Evolutionary conservation across 78 protist genomes (phyloP).

Genomic region (Isochrysis galbana): DNA sequence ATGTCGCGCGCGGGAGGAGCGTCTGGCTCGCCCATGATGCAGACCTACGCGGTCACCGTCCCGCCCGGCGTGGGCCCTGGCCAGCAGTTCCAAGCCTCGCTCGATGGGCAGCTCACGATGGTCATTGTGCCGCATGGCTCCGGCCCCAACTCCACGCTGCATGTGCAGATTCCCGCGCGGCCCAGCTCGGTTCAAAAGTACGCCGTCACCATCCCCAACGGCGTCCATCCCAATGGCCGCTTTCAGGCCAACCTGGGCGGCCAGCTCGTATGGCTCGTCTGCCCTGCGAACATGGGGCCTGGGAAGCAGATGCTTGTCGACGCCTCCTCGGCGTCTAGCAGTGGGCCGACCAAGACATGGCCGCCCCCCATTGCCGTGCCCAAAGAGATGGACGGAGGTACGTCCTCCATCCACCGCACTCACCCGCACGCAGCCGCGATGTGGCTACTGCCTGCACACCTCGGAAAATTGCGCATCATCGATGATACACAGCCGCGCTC

Average conservation of each 20-base stretch:
- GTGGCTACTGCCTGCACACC: no score
- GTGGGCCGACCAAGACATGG: not conserved
- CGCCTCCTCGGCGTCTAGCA: not conserved
- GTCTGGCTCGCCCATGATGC: slow-evolving; percentile 13
- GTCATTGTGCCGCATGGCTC: slow-evolving; percentile 12
- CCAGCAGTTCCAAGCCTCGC: slow-evolving; percentile 25
- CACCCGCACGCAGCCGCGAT: no score
- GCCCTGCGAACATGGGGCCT: not conserved
- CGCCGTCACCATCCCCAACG: not conserved
- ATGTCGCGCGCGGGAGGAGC: no score
- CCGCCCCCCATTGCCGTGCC: slow-evolving; percentile 19
- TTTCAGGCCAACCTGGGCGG: slow-evolving; percentile 20
- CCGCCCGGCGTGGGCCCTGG: slow-evolving; percentile 7
- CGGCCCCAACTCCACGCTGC: not conserved
- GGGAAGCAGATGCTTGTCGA: slow-evolving; percentile 22
- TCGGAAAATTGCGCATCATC: no score
- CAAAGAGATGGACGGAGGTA: not conserved
- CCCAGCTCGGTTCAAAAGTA: not conserved
- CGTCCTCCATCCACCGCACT: not conserved
- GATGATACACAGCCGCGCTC: not conserved
- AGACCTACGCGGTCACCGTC: not conserved
- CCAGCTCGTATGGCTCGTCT: not conserved
- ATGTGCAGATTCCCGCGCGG: slow-evolving; percentile 9
- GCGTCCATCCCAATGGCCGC: not conserved
- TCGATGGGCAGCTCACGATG: slow-evolving; percentile 15